A percentile compares a stretch with the other conserved stretches of the same genome.
phyloP scores from a whole-genome alignment of 768 basidiomycete species.

The Mycena chlorophos region DNA sequence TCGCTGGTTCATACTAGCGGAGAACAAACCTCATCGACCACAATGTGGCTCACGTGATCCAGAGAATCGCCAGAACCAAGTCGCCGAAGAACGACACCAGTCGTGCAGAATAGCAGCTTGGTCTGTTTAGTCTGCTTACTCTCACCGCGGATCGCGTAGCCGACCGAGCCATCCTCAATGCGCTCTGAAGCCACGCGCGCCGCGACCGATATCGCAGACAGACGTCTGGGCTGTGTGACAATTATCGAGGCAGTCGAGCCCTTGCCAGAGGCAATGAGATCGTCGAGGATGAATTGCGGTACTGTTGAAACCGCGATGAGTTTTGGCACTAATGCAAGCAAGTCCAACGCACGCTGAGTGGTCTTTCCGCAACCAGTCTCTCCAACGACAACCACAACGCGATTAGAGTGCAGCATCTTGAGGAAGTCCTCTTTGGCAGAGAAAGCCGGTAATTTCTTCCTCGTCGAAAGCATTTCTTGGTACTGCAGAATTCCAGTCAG shows the following conservation, averaged over 20 bases:
- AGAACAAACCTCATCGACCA: constrained; percentile 80
- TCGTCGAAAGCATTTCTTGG: constrained; percentile 49
- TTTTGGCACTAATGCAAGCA: constrained; percentile 3
- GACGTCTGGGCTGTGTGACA: constrained; percentile 71
- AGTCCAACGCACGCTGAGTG: constrained; percentile 69
- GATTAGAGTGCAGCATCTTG: constrained; percentile 50
- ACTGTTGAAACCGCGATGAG: constrained; percentile 41
- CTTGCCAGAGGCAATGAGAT: constrained; percentile 59
- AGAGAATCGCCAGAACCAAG: constrained; percentile 74
- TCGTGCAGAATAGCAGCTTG: constrained; percentile 87
- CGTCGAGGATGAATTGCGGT: constrained; percentile 88
- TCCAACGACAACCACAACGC: constrained; percentile 83
- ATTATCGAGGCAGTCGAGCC: constrained; percentile 76
- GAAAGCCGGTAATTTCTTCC: constrained; percentile 78
- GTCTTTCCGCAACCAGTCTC: constrained; percentile 95
- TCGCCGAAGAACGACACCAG: constrained; percentile 85
- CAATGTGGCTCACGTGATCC: constrained; percentile 72
- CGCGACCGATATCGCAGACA: constrained; percentile 84
- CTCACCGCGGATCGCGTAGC: constrained; percentile 90
- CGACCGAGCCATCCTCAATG: constrained; percentile 68
- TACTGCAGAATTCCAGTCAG: constrained; percentile 39
- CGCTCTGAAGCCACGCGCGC: constrained; percentile 84
- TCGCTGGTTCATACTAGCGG: neutral
- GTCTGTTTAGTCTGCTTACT: constrained; percentile 64
- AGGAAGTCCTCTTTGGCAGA: constrained; percentile 64